Conservation (phyloP, 1,284 basidiomycete species). For the Naganishia sp. region DNA sequence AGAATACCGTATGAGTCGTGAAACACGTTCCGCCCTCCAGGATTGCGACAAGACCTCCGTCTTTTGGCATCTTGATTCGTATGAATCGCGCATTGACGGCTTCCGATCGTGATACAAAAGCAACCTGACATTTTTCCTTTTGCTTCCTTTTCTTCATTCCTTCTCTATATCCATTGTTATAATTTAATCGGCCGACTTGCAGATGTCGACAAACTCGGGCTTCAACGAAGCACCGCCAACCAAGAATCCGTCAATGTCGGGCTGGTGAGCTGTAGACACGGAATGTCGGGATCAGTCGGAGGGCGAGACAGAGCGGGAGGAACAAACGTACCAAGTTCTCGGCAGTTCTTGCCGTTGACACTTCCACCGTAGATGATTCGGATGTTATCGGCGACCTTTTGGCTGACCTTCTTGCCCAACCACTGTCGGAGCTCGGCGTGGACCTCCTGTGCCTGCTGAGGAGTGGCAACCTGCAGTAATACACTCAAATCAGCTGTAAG, state of each 20-base stretch:
- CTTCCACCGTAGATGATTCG: slow-evolving; percentile 96
- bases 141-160: background rate
- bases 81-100: too few relatives aligned
- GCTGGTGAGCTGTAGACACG: slow-evolving; percentile 62
- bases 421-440: slow-evolving; percentile 82
- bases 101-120: background rate
- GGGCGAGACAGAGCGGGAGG: background rate
- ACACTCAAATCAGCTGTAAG: background rate
- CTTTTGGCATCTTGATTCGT: too few relatives aligned
- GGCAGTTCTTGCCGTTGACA: slow-evolving; percentile 83
- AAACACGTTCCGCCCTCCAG: too few relatives aligned
- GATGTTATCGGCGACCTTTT: slow-evolving; percentile 69
- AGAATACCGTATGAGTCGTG: too few relatives aligned
- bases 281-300: slow-evolving; percentile 2
- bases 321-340: slow-evolving; percentile 70
- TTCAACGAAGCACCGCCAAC: slow-evolving; percentile 98
- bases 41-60: too few relatives aligned
- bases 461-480: slow-evolving; percentile 83
- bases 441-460: slow-evolving; percentile 87
- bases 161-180: background rate
- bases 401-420: slow-evolving; percentile 68
- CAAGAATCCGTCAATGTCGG: slow-evolving; percentile 97
- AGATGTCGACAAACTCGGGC: slow-evolving; percentile 92
- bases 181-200: slow-evolving; percentile 62
- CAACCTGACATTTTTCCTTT: background rate